Base-by-base conservation (phyloP, 2,329 filamentous ascomycete genomes). In the Fusarium euwallaceae region DNA sequence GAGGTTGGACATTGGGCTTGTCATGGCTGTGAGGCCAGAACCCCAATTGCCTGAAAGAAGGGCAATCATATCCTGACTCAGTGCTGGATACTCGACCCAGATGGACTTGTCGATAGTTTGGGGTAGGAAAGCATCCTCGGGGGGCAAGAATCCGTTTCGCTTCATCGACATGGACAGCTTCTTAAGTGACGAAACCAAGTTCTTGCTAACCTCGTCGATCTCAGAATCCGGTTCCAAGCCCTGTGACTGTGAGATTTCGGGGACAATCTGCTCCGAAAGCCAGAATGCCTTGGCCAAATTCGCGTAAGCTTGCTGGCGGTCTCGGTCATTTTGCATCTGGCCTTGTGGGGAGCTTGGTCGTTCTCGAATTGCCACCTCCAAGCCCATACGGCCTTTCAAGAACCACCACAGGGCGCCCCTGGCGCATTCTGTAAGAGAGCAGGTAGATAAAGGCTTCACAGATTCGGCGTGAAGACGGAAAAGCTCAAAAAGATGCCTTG, bases 401-500 rank as follows among this genome's bases (percentile, higher is more conserved):
- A 98, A 97, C 95, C 95, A 98, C 95, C 95, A 98, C 1, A 94
- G 86, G 4, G 91, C 92, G 27, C 92, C 92, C 67, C 94, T 89
- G 11, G 93, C 87, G 85, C 95, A 92, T 69, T 95, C 90, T 56
- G 88, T 86, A 1, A 92, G 87, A 0, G 90, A 86, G 61, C 90
- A 92, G 34, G 88, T 87, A 65, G 90, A 87, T 6, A 95, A 81
- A 0, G 94, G 91, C 72, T 90, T 91, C 34, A 92, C 87, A 36
- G 92, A 89, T 81, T 97, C 94, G 0, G 95, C 92, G 67, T 95
- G 94, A 51, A 96, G 83, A 41, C 91, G 88, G 80, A 97, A 97
- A 4, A 97, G 87, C 73, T 93, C 91, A 71, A 90, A 92, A 76
- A 97, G 89, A 79, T 95, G 93, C 22, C 88, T 89, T 4, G 94